Base-by-base conservation (phyloP, 192 early-diverging fungal genomes). In the Dispira parvispora region DNA sequence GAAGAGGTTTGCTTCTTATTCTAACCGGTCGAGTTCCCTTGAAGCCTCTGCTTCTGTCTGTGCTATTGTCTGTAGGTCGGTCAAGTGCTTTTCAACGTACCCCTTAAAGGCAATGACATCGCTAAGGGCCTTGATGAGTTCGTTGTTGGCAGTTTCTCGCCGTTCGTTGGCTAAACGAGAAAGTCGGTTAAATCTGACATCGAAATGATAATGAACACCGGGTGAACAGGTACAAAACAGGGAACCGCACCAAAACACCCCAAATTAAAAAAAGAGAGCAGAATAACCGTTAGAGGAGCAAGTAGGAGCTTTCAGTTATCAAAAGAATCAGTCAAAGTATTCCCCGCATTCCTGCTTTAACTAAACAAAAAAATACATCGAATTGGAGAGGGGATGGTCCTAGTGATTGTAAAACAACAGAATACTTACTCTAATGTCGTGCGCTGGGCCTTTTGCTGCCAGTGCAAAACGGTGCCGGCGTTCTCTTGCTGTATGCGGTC, bases 401-500 rank as follows among this genome's bases (percentile, higher is more conserved):
- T 38, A 38, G 32, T 38, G 32, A 4, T 38, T 38, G 32, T 6
- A 38, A 38, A 38, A 38, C 1, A 14, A 56, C 25, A 56, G 54
- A 5, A 20, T 43, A 42, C 57, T 60, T 60, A 60, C 57, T 60
- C 57, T 43, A 60, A 43, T 28, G 57, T 60, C 14, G 38, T 43
- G 26, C 57, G 18, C 57, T 60, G 57, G 27, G 57, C 57, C 21
- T 43, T 60, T 21, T 60, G 57, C 21, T 60, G 57, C 57, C 57
- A 60, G 21, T 60, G 57, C 32, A 60, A 43, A 0, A 60, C 57
- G 21, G 38, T 60, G 10, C 38, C 13, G 14, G 32, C 21, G 57
- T 60, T 60, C 14, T 42, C 32, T 42, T 60, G 57, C 32, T 60
- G 57, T 16, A 60, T 27, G 8, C 42, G 57, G 57, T 27, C 57